Conservation (phyloP, 257 asterid species). For the Paraleonurus japonicus region DNA sequence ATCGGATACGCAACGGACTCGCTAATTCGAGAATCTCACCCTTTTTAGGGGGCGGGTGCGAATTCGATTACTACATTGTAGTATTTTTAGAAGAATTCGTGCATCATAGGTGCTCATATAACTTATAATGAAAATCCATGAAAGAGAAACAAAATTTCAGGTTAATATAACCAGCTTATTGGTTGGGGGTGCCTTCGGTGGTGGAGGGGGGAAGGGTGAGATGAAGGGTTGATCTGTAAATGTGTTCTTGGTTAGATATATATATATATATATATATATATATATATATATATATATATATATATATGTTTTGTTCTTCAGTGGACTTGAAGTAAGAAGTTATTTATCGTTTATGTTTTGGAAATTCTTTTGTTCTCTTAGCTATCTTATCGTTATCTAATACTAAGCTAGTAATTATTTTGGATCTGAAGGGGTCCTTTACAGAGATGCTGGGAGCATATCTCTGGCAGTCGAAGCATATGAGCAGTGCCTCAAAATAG, state of each 20-base stretch:
- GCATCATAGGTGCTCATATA: too few species aligned
- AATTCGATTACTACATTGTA: too few species aligned
- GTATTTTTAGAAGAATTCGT: too few species aligned
- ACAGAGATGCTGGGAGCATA: slow-evolving; percentile 98
- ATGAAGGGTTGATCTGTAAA: not conserved
- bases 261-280: too few species aligned
- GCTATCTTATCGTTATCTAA: not conserved
- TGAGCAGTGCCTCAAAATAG: slow-evolving; percentile 97
- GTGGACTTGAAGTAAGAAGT: slow-evolving; percentile 9
- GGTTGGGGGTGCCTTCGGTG: slow-evolving; percentile 5
- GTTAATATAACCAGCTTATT: not conserved
- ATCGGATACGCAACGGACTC: too few species aligned
- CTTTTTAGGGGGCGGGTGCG: too few species aligned
- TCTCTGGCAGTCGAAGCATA: slow-evolving; percentile 97
- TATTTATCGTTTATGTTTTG: not conserved
- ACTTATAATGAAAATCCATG: not conserved
- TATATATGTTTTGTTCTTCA: not conserved
- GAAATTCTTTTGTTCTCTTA: not conserved
- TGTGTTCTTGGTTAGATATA: not conserved
- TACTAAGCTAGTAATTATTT: slow-evolving; percentile 10
- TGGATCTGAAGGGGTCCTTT: slow-evolving; percentile 80
- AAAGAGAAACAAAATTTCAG: not conserved
- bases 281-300: too few species aligned
- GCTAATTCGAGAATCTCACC: too few species aligned
- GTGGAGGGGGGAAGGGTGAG: not conserved